Percentiles rank a stretch among this genome's conserved stretches.
Conservation (phyloP, 352 stramenopile genomes). For the Aphanomyces invadans region DNA sequence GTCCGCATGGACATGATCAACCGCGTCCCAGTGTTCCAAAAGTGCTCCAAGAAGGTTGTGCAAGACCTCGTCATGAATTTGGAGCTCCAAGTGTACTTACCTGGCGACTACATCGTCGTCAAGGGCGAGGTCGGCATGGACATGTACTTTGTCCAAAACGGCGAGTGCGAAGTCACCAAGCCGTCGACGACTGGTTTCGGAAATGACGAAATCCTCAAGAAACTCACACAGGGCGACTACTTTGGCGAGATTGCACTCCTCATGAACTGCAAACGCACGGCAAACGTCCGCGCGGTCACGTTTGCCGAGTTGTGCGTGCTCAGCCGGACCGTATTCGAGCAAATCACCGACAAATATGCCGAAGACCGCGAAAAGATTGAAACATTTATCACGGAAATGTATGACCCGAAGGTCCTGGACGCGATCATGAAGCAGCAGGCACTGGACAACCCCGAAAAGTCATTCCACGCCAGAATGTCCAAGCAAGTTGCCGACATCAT, state of each 20-base stretch:
- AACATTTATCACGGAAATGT: slow-evolving; percentile 84
- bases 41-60: slow-evolving; percentile 70
- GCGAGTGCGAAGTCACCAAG: slow-evolving; percentile 74
- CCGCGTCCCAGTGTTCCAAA: slow-evolving; percentile 74
- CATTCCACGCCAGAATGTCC: background rate
- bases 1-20: slow-evolving; percentile 86
- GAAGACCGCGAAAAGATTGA: slow-evolving; percentile 75
- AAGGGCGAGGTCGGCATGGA: slow-evolving; percentile 74
- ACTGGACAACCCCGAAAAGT: slow-evolving; percentile 3
- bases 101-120: slow-evolving; percentile 77
- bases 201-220: slow-evolving; percentile 5
- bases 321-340: slow-evolving; percentile 67
- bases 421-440: slow-evolving; percentile 61
- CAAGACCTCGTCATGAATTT: slow-evolving; percentile 79
- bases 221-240: slow-evolving; percentile 58
- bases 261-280: slow-evolving; percentile 81
- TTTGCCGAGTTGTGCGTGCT: slow-evolving; percentile 73
- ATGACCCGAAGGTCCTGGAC: slow-evolving; percentile 65
- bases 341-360: slow-evolving; percentile 61
- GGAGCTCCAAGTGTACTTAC: slow-evolving; percentile 78
- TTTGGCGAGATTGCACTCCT: slow-evolving; percentile 74
- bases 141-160: slow-evolving; percentile 85
- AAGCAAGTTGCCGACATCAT: background rate
- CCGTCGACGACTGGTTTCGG: slow-evolving; percentile 26
- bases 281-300: slow-evolving; percentile 59